Evolutionary conservation across 768 basidiomycete genomes (phyloP).

Genomic region (Russula foetens): DNA sequence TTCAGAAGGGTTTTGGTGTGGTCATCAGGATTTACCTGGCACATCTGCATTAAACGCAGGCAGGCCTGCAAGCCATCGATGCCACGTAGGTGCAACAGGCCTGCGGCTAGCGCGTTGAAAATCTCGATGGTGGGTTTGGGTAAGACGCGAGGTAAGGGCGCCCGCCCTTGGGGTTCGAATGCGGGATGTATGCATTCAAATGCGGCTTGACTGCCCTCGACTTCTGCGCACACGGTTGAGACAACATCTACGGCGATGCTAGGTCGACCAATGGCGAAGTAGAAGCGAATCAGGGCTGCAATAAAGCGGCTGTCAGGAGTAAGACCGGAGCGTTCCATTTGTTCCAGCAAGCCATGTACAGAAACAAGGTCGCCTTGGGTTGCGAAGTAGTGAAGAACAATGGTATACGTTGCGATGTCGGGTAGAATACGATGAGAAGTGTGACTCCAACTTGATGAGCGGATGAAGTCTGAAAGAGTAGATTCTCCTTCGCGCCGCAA

Average conservation of each 20-base stretch:
- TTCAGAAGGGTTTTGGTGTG: slow-evolving; percentile 50
- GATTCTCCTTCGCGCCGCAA: slow-evolving; percentile 9
- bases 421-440: slow-evolving; percentile 3
- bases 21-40: slow-evolving; percentile 42
- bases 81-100: slow-evolving; percentile 41
- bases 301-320: slow-evolving; percentile 12
- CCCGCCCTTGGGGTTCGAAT: neutral
- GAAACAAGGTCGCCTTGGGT: slow-evolving; percentile 1
- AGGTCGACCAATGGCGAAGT: slow-evolving; percentile 8
- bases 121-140: slow-evolving; percentile 31
- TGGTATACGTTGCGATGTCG: slow-evolving; percentile 20
- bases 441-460: neutral
- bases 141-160: slow-evolving; percentile 13
- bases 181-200: neutral
- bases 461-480: slow-evolving; percentile 1
- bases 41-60: slow-evolving; percentile 47
- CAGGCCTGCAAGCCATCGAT: slow-evolving; percentile 39
- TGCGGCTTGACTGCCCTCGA: neutral
- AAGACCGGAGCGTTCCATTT: slow-evolving; percentile 7
- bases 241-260: slow-evolving; percentile 7
- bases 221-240: neutral
- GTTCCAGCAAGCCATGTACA: neutral
- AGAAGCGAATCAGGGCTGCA: slow-evolving; percentile 18
- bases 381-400: slow-evolving; percentile 14
- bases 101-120: slow-evolving; percentile 55